These are phyloP conservation scores for Thymus mandschuricus DNA, from an alignment of 257 asterid genomes.

Conservation along the genomic window DNA sequence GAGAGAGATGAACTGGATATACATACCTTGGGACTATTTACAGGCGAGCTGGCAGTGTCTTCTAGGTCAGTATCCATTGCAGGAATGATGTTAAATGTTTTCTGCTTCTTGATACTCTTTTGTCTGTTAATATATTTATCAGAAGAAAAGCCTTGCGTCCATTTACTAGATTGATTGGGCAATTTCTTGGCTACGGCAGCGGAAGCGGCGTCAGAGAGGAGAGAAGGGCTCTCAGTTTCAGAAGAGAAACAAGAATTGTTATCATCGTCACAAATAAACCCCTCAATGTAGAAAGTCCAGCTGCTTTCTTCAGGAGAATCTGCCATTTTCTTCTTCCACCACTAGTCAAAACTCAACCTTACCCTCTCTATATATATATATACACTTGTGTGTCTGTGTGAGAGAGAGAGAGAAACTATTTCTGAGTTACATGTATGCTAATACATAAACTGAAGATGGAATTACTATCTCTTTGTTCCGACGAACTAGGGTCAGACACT, in stretches of 20 bases:
- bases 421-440: no score
- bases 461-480: no score
- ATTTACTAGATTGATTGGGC: neutral
- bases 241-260: slow-evolving; percentile 30
- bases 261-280: slow-evolving; percentile 43
- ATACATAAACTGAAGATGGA: no score
- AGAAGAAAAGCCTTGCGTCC: slow-evolving; percentile 32
- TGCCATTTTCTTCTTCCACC: slow-evolving; percentile 21
- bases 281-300: slow-evolving; percentile 80
- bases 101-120: slow-evolving; percentile 56
- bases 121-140: slow-evolving; percentile 22
- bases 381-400: no score
- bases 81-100: slow-evolving; percentile 25
- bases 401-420: no score
- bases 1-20: no score
- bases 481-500: no score
- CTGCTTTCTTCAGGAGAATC: slow-evolving; percentile 71
- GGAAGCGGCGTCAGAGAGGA: slow-evolving; percentile 70
- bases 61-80: slow-evolving; percentile 55
- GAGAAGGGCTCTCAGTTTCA: slow-evolving; percentile 45
- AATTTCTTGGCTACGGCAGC: slow-evolving; percentile 41
- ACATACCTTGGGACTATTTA: slow-evolving; percentile 69
- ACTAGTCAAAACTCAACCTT: slow-evolving; percentile 8
- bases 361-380: neutral
- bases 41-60: slow-evolving; percentile 87